These are phyloP conservation scores for Dipteronia dyeriana DNA, from an alignment of 345 rosid genomes.

Conservation along the genomic window DNA sequence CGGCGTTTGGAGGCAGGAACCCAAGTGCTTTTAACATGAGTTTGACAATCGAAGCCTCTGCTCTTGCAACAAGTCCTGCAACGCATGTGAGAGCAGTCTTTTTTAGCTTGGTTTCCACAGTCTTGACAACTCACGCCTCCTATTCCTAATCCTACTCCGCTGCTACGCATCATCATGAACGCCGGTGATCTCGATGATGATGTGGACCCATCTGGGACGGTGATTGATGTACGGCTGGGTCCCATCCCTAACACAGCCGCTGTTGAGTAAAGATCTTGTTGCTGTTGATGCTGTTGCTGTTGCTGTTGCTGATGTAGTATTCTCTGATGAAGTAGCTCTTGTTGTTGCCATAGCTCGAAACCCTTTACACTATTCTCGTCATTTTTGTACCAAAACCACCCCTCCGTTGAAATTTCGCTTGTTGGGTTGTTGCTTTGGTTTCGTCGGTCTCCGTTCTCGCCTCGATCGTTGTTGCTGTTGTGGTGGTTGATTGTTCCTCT, in stretches of 20 bases:
- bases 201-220: constrained; percentile 52
- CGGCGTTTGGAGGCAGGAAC: constrained; percentile 87
- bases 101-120: constrained; percentile 92
- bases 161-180: constrained; percentile 41
- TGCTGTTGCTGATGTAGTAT: constrained; percentile 33
- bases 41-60: constrained; percentile 74
- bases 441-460: constrained; percentile 36
- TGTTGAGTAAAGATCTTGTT: constrained; percentile 64
- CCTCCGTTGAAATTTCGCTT: constrained; percentile 42
- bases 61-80: constrained; percentile 91
- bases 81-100: constrained; percentile 71
- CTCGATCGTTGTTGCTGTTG: constrained; percentile 22
- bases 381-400: constrained; percentile 60
- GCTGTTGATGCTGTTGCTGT: constrained; percentile 45
- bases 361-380: constrained; percentile 53
- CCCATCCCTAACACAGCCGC: constrained; percentile 54
- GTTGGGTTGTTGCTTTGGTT: constrained; percentile 34
- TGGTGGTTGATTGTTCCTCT: constrained; percentile 14
- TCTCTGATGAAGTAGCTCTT: constrained; percentile 41
- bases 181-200: constrained; percentile 56
- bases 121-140: constrained; percentile 71
- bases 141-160: constrained; percentile 25
- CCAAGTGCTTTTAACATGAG: constrained; percentile 92
- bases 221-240: constrained; percentile 44
- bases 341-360: constrained; percentile 57